Base-by-base conservation (phyloP, 2,329 filamentous ascomycete genomes). In the Cercospora nicotianae region DNA sequence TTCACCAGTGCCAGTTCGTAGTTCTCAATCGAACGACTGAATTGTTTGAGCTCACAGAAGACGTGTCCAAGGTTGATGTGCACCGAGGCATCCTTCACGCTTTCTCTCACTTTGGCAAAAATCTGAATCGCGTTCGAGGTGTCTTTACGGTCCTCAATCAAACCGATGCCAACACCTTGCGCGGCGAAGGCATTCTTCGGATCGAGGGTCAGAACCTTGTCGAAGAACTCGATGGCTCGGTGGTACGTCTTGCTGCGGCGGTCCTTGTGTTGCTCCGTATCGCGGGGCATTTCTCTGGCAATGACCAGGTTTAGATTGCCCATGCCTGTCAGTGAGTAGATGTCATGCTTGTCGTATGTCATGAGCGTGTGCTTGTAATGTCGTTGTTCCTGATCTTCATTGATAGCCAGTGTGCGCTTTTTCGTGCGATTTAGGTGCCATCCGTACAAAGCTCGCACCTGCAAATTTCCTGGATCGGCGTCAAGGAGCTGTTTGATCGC, bases 351-450 rank as follows among this genome's bases (percentile, higher is more conserved):
- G 82, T 99, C 94, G 78, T 93, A 91, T 72, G 94, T 89, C 78
- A 96, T 93, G 31, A 99, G 83, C 0, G 94, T 98, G 79, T 97
- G 93, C 81, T 98, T 99, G 85, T 96, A 96, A 78, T 97, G 94
- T 3, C 93, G 89, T 75, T 97, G 90, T 79, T 99, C 95, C 36
- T 90, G 89, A 77, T 99, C 96, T 76, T 98, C 94, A 16, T 89
- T 89, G 68, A 97, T 86, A 76, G 95, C 94, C 62, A 87, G 83
- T 3, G 90, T 89, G 66, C 90, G 87, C 81, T 95, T 97, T 80
- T 94, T 93, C 12, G 91, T 90, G 77, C 92, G 93, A 79, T 93
- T 93, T 28, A 97, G 85, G 78, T 96, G 98, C 94, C 94, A 99
- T 6, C 94, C 95, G 74, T 97, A 97, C 51, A 99, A 83, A 7